Evolutionary conservation across 805 yeast genomes (phyloP), one percentile per base, ranked within the genome.

Genomic region (Yamadazyma akitaensis): DNA sequence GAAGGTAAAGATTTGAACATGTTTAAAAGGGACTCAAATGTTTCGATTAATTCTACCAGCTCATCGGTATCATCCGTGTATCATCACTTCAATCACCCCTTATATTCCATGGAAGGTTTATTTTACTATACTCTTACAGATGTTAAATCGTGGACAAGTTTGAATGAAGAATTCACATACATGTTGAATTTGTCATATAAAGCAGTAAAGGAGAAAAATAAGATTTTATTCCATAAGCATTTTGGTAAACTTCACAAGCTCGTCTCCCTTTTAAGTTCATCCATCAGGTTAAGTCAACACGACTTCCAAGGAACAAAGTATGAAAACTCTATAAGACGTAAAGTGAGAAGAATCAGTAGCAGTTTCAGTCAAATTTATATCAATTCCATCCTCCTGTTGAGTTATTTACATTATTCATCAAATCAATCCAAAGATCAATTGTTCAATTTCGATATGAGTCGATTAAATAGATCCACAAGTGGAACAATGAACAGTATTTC

Each of bases 121-220:
- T 85, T 84, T 58, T 83, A 82, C 57, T 72, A 72, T 46, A 82
- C 82, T 48, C 76, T 81, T 11, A 63, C 76, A 10, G 92, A 86
- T 59, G 67, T 84, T 19, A 65, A 71, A 17, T 69, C 72, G 10
- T 86, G 92, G 92, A 68, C 78, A 3, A 79, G 74, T 18, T 60
- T 84, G 35, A 67, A 72, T 37, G 76, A 74, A 41, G 68, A 73
- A 5, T 72, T 82, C 40, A 61, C 72, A 13, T 75, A 68, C 51
- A 68, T 78, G 39, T 62, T 82, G 12, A 77, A 75, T 21, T 59
- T 77, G 47, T 63, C 81, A 0, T 60, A 73, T 42, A 79, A 76
- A 43, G 75, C 85, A 11, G 64, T 86, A 24, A 67, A 66, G 24
- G 80, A 75, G 34, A 67, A 72, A 40, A 76, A 78, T 49, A 75